A percentile compares a stretch with the other conserved stretches of the same genome.
These are phyloP conservation scores for Raphidocelis subcapitata DNA, from an alignment of 139 green algal species.

Conservation along the genomic window DNA sequence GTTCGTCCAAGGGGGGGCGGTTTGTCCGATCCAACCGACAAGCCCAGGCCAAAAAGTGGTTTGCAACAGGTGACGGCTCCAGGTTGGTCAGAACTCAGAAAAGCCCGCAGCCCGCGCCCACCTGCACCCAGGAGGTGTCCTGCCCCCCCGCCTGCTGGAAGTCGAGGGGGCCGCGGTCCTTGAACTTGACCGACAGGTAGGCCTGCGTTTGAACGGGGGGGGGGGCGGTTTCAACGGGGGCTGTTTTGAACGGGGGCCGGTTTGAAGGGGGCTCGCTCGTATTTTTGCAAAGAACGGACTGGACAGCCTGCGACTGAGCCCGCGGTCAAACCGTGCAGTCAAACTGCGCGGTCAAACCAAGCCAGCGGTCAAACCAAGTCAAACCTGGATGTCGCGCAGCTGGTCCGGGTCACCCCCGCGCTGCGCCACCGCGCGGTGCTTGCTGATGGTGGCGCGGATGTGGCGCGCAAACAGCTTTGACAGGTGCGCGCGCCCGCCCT, in stretches of 20 bases:
- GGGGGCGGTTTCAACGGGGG: not conserved
- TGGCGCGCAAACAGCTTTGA: slow-evolving; percentile 57
- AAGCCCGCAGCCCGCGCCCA: not conserved
- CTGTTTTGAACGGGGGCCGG: no score
- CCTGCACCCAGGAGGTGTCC: slow-evolving; percentile 73
- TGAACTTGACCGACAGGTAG: slow-evolving; percentile 49
- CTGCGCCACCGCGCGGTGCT: slow-evolving; percentile 55
- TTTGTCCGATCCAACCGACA: no score
- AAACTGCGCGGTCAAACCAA: no score
- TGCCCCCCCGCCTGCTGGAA: slow-evolving; percentile 64
- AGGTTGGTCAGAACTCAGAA: no score
- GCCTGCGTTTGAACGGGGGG: not conserved
- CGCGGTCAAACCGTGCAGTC: no score
- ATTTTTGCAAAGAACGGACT: no score
- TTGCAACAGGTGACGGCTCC: no score
- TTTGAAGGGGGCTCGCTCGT: no score
- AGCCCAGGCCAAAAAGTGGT: no score
- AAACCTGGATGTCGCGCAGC: slow-evolving; percentile 64
- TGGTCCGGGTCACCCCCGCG: slow-evolving; percentile 59
- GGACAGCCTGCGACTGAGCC: no score
- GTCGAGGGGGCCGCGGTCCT: slow-evolving; percentile 61
- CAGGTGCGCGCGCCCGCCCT: slow-evolving; percentile 56
- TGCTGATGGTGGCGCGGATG: slow-evolving; percentile 62
- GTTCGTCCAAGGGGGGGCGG: no score
- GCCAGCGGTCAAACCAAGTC: no score